A percentile compares a stretch with the other conserved stretches of the same genome.
These are phyloP conservation scores for Myxozyma neglecta DNA, from an alignment of 805 yeast species.

Conservation along the genomic window DNA sequence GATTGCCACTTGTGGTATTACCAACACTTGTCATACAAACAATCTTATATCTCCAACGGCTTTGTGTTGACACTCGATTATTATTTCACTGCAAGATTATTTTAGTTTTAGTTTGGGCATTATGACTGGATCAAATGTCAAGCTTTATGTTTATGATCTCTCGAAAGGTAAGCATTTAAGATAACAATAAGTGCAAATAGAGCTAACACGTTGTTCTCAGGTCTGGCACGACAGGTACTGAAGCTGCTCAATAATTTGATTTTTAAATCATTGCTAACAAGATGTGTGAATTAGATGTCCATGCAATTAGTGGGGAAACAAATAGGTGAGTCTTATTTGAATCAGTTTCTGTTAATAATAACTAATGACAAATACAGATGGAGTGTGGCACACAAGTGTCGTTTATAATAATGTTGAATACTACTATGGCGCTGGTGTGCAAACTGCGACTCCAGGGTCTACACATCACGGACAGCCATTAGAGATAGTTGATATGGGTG, in stretches of 20 bases:
- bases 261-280: neutral
- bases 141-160: constrained; percentile 63
- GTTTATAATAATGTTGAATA: constrained; percentile 58
- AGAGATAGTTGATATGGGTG: constrained; percentile 55
- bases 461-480: constrained; percentile 62
- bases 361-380: constrained; percentile 45
- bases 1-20: too few relatives aligned
- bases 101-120: neutral
- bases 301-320: constrained; percentile 52
- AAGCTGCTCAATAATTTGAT: neutral
- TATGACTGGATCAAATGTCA: constrained; percentile 41
- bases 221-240: constrained; percentile 52
- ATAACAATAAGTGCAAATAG: neutral
- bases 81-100: too few relatives aligned
- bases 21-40: too few relatives aligned
- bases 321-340: constrained; percentile 14
- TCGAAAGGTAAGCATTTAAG: constrained; percentile 40
- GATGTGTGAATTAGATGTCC: constrained; percentile 36
- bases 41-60: too few relatives aligned
- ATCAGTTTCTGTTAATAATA: constrained; percentile 25
- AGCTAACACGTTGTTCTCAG: constrained; percentile 36
- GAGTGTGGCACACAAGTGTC: constrained; percentile 63
- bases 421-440: constrained; percentile 62
- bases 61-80: neutral
- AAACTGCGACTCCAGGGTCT: constrained; percentile 49